Conservation (phyloP, 176 grass and related monocot genomes). For the Secale cereale region DNA sequence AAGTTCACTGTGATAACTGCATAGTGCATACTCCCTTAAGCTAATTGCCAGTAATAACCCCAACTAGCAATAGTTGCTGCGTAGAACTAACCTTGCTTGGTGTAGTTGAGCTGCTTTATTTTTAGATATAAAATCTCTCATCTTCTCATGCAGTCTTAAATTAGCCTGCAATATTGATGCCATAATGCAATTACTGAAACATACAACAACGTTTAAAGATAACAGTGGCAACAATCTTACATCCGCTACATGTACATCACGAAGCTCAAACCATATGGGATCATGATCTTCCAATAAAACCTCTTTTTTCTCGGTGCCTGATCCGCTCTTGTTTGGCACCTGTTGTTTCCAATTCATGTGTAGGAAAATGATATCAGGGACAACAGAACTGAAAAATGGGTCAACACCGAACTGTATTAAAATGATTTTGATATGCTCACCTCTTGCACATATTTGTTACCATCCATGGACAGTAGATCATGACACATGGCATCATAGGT, state of each 20-base stretch:
- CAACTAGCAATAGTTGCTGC: background rate
- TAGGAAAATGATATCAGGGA: background rate
- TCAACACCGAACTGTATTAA: background rate
- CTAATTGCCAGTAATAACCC: background rate
- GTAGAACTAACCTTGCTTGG: conserved; percentile 51
- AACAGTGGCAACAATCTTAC: conserved; percentile 38
- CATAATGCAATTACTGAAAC: background rate
- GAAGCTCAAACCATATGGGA: conserved; percentile 93
- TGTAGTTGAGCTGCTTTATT: conserved; percentile 93
- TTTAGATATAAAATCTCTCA: conserved; percentile 78
- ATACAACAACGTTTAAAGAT: background rate
- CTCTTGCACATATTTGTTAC: conserved; percentile 94
- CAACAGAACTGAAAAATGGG: background rate
- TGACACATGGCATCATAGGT: conserved; percentile 99
- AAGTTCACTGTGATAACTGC: background rate
- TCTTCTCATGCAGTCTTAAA: conserved; percentile 81
- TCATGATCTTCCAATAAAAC: conserved; percentile 91
- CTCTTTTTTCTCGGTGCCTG: conserved; percentile 69
- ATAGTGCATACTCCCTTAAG: background rate
- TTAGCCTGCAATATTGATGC: conserved; percentile 51
- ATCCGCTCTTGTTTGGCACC: conserved; percentile 66
- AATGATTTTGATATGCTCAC: conserved; percentile 29
- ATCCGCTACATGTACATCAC: conserved; percentile 78
- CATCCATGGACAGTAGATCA: conserved; percentile 89
- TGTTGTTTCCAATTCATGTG: conserved; percentile 24